These are phyloP conservation scores for Neurospora intermedia DNA, from an alignment of 495 filamentous ascomycete species.

Conservation along the genomic window DNA sequence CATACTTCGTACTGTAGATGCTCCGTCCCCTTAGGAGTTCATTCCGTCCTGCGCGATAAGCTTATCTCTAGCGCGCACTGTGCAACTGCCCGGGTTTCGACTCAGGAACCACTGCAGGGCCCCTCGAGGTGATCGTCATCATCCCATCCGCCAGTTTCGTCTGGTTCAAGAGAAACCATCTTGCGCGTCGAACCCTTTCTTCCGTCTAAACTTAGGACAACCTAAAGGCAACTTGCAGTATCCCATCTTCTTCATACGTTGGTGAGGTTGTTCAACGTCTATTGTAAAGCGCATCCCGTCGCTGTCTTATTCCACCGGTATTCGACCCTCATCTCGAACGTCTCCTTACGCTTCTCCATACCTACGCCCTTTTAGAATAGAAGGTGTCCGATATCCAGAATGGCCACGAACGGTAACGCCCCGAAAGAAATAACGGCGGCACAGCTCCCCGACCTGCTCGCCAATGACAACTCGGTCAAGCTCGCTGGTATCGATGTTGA, in stretches of 20 bases:
- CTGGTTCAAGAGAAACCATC: background rate
- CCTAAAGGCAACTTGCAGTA: background rate
- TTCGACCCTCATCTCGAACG: background rate
- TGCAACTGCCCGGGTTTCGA: background rate
- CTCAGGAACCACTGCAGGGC: background rate
- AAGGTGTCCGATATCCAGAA: background rate
- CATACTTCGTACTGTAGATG: too few species aligned
- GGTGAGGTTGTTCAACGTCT: background rate
- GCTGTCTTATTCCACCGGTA: background rate
- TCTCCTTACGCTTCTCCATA: background rate
- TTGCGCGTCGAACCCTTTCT: background rate
- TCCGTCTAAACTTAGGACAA: background rate
- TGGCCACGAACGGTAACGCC: conserved; percentile 6
- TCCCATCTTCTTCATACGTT: background rate
- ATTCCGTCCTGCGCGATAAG: background rate
- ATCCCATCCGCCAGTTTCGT: background rate
- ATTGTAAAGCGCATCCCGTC: background rate
- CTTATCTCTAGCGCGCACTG: background rate
- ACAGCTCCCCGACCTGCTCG: conserved; percentile 53
- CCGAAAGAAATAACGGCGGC: conserved; percentile 40
- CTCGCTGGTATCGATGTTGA: conserved; percentile 88
- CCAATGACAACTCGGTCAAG: conserved; percentile 76
- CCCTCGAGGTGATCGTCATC: background rate
- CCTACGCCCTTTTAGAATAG: too few species aligned
- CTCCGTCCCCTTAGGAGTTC: background rate